A percentile compares a stretch with the other conserved stretches of the same genome.
Evolutionary conservation across 2,329 filamentous ascomycete species (phyloP).

Genomic region (Venturia aucupariae): DNA sequence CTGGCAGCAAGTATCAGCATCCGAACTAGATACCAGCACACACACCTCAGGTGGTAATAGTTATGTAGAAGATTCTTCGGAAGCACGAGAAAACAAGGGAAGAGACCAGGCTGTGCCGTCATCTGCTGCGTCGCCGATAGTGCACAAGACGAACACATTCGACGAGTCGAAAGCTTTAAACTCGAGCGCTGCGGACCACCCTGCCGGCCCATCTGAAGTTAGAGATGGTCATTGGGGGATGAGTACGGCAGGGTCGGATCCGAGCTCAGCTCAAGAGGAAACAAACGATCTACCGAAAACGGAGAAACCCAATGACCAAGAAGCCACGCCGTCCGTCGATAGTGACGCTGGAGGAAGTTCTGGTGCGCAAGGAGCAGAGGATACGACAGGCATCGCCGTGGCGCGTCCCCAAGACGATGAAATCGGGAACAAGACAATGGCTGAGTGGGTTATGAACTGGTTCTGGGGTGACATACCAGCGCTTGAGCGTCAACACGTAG

Average conservation of each 20-base stretch:
- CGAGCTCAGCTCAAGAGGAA: neutral
- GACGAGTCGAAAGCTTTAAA: neutral
- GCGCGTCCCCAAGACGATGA: neutral
- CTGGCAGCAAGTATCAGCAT: slow-evolving; percentile 29
- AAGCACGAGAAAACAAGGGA: neutral
- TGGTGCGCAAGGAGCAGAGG: neutral
- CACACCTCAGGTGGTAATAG: neutral
- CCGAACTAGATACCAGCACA: neutral
- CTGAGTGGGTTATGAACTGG: slow-evolving; percentile 35
- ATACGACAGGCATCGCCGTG: neutral
- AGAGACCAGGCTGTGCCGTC: neutral
- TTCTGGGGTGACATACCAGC: slow-evolving; percentile 37
- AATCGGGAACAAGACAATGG: neutral
- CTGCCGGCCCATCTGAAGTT: neutral
- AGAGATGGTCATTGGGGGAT: slow-evolving; percentile 10
- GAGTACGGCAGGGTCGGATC: slow-evolving; percentile 9
- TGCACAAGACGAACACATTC: neutral
- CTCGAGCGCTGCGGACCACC: neutral
- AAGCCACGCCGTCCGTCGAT: neutral
- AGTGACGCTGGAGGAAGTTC: neutral
- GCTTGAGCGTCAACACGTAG: slow-evolving; percentile 15
- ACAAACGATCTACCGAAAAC: neutral
- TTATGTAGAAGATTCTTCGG: neutral
- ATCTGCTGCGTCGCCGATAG: neutral
- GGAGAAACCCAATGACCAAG: neutral